Conservation (phyloP, 140 eudicot species). For the Erigeron philadelphicus region DNA sequence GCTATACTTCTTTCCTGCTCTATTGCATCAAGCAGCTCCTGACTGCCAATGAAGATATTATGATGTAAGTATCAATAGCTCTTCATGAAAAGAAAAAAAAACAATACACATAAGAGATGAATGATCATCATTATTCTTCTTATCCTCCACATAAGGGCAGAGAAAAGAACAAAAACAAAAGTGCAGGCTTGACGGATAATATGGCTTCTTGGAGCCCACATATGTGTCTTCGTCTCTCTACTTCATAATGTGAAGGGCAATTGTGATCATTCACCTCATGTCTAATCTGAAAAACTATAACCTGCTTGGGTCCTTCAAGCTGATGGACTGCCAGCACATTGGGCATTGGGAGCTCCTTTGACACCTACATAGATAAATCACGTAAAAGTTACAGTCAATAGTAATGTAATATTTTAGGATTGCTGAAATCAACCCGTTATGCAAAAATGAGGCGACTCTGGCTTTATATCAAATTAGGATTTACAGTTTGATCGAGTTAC, state of each 20-base stretch:
- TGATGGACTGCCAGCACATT: conserved; percentile 90
- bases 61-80: conserved; percentile 13
- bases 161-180: conserved; percentile 8
- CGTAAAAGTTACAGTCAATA: conserved; percentile 2
- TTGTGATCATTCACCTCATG: conserved; percentile 11
- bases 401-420: conserved; percentile 2
- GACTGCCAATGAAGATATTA: conserved; percentile 47
- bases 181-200: neutral
- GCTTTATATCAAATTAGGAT: neutral
- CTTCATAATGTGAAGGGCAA: conserved; percentile 15
- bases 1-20: conserved; percentile 69
- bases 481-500: too few species aligned
- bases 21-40: conserved; percentile 79
- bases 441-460: neutral
- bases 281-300: conserved; percentile 14
- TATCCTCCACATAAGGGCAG: conserved; percentile 4
- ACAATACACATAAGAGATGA: neutral
- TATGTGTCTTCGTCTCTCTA: conserved; percentile 16
- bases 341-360: conserved; percentile 98
- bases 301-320: conserved; percentile 82
- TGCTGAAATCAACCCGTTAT: neutral
- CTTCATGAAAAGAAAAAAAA: neutral
- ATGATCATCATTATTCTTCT: neutral
- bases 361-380: conserved; percentile 45
- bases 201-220: neutral